phyloP scores from a whole-genome alignment of 768 basidiomycete species.

The Amanita fuliginea region DNA sequence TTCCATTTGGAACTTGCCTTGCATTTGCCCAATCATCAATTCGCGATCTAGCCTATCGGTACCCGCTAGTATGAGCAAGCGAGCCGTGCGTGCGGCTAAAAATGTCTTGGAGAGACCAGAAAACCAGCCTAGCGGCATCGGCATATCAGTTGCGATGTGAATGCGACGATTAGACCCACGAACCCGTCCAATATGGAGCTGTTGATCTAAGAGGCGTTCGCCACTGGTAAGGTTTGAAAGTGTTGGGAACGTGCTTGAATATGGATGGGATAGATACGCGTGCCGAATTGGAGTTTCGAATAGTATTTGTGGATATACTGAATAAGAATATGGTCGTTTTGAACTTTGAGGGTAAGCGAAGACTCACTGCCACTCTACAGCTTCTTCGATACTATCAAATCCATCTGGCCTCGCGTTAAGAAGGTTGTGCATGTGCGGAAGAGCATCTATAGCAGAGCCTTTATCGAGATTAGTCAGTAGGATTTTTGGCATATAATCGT shows the following conservation, averaged over 20 bases:
- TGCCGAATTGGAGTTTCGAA: slow-evolving; percentile 74
- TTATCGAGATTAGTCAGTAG: neutral
- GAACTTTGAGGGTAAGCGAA: neutral
- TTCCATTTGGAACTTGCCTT: slow-evolving; percentile 89
- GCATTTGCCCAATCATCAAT: slow-evolving; percentile 96
- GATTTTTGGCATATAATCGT: neutral
- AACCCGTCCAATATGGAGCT: slow-evolving; percentile 85
- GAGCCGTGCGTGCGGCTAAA: slow-evolving; percentile 65
- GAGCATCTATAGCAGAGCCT: slow-evolving; percentile 86
- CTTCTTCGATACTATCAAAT: slow-evolving; percentile 76
- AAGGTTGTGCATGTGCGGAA: slow-evolving; percentile 86
- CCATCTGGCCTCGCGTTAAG: slow-evolving; percentile 78
- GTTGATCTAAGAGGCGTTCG: slow-evolving; percentile 76
- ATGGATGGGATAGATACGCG: slow-evolving; percentile 82
- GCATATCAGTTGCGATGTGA: neutral
- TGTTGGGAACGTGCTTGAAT: slow-evolving; percentile 36
- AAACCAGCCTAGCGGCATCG: slow-evolving; percentile 70
- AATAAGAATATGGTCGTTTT: neutral
- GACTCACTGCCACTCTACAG: slow-evolving; percentile 93
- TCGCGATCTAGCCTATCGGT: slow-evolving; percentile 88
- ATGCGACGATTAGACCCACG: slow-evolving; percentile 13
- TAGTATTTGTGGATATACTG: slow-evolving; percentile 73
- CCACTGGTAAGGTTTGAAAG: slow-evolving; percentile 53
- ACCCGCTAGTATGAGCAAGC: slow-evolving; percentile 84
- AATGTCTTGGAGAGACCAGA: slow-evolving; percentile 71